phyloP scores from a whole-genome alignment of 1,139 yeast species.

The Spathaspora jeffriesii region DNA sequence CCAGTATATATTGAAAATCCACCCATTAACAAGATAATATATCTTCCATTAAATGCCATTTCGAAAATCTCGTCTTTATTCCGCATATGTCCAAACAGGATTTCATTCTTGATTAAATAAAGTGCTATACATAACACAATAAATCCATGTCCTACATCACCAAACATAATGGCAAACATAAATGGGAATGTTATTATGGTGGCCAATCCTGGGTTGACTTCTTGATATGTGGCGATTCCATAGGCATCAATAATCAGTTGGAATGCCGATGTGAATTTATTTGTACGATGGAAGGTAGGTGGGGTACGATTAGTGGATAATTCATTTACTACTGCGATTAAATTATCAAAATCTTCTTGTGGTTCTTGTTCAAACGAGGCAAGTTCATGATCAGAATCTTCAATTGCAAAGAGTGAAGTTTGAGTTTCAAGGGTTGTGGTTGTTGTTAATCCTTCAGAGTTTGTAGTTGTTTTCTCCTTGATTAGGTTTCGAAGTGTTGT shows the following conservation, averaged over 20 bases:
- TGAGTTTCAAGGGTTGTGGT: slow-evolving; percentile 11
- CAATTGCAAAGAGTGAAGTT: slow-evolving; percentile 46
- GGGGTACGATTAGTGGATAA: slow-evolving; percentile 82
- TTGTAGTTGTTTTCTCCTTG: slow-evolving; percentile 20
- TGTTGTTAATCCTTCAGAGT: slow-evolving; percentile 7
- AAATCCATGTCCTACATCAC: slow-evolving; percentile 96
- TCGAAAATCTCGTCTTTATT: slow-evolving; percentile 91
- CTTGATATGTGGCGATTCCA: slow-evolving; percentile 92
- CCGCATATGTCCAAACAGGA: slow-evolving; percentile 59
- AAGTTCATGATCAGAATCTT: too few relatives aligned
- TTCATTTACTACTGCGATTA: slow-evolving; percentile 69
- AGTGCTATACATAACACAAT: slow-evolving; percentile 74
- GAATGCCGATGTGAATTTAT: slow-evolving; percentile 90
- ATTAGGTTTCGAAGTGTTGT: slow-evolving; percentile 26
- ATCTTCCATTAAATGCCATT: slow-evolving; percentile 94
- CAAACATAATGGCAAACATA: slow-evolving; percentile 99
- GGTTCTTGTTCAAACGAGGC: slow-evolving; percentile 22
- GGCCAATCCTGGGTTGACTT: slow-evolving; percentile 94
- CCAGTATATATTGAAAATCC: slow-evolving; percentile 93
- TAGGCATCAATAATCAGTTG: slow-evolving; percentile 95
- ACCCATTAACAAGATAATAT: slow-evolving; percentile 90
- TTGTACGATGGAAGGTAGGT: slow-evolving; percentile 90
- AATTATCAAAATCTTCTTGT: slow-evolving; percentile 26
- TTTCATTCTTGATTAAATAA: slow-evolving; percentile 69
- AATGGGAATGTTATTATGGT: slow-evolving; percentile 96